phyloP scores from a whole-genome alignment of 2,329 filamentous ascomycete genomes.

The Trichoderma breve region DNA sequence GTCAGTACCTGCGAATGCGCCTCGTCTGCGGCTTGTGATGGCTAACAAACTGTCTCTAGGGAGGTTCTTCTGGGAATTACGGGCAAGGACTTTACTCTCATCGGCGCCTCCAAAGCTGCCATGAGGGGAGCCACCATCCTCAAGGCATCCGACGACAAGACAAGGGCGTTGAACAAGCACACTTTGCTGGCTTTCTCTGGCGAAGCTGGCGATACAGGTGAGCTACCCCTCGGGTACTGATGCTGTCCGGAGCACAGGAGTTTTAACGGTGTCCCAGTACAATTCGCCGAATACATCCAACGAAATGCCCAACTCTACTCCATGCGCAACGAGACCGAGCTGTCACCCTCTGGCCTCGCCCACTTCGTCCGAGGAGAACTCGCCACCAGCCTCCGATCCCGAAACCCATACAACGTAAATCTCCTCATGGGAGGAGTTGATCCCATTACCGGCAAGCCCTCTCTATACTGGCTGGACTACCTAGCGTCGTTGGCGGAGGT shows the following conservation, averaged over 20 bases:
- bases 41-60: constrained; percentile 50
- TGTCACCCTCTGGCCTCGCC: constrained; percentile 84
- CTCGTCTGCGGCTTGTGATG: background rate
- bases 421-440: constrained; percentile 92
- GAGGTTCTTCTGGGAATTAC: constrained; percentile 98
- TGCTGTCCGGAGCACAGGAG: background rate
- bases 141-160: constrained; percentile 96
- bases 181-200: constrained; percentile 94
- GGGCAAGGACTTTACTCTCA: constrained; percentile 98
- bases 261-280: constrained; percentile 59
- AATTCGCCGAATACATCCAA: constrained; percentile 99
- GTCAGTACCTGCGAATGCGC: constrained; percentile 9
- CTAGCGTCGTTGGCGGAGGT: constrained; percentile 83
- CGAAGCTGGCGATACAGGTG: constrained; percentile 93
- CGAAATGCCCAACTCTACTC: constrained; percentile 97
- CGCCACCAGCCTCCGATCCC: constrained; percentile 82
- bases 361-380: constrained; percentile 94
- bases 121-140: constrained; percentile 97
- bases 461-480: constrained; percentile 96
- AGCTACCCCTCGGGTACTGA: constrained; percentile 25
- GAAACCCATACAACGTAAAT: constrained; percentile 96
- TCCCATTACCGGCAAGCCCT: constrained; percentile 84
- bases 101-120: constrained; percentile 94
- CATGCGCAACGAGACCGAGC: constrained; percentile 94
- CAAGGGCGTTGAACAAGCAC: constrained; percentile 84